Evolutionary conservation across 345 rosid species (phyloP).

Genomic region (Lagerstroemia speciosa): DNA sequence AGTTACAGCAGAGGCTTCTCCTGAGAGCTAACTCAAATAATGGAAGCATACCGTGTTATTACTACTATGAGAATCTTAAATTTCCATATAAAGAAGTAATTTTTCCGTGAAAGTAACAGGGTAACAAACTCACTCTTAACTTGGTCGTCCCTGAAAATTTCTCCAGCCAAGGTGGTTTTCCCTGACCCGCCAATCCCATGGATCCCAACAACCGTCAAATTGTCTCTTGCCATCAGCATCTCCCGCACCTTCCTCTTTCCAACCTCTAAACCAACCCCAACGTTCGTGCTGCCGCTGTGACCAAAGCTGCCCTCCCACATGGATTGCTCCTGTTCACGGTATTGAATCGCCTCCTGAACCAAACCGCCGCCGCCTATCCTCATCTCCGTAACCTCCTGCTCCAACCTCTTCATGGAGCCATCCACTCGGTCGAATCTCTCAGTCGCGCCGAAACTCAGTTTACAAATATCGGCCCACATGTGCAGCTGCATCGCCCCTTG

Average conservation of each 20-base stretch:
- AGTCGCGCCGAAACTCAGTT: conserved; percentile 25
- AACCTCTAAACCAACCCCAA: conserved; percentile 41
- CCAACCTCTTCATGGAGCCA: conserved; percentile 27
- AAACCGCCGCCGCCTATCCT: conserved; percentile 57
- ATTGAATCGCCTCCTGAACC: conserved; percentile 48
- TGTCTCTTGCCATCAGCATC: conserved; percentile 43
- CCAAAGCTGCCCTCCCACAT: conserved; percentile 26
- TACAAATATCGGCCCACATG: conserved; percentile 62
- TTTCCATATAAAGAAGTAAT: neutral
- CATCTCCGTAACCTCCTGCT: conserved; percentile 45
- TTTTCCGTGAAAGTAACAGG: neutral
- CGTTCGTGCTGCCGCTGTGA: conserved; percentile 3
- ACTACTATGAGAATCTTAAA: no score
- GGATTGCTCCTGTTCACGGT: conserved; percentile 32
- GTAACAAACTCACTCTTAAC: conserved; percentile 40
- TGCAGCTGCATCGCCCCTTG: conserved; percentile 32
- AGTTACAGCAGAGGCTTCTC: no score
- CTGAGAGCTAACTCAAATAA: no score
- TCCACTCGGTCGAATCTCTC: conserved; percentile 53
- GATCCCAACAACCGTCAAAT: conserved; percentile 42
- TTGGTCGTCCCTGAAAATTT: conserved; percentile 50
- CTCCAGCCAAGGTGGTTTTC: conserved; percentile 75
- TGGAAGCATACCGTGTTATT: no score
- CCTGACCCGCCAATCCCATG: conserved; percentile 87
- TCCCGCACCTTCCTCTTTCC: conserved; percentile 72